Evolutionary conservation across 2,329 filamentous ascomycete species (phyloP), one percentile per base, ranked within the genome.

Genomic region (Cadophora luteo-olivacea): DNA sequence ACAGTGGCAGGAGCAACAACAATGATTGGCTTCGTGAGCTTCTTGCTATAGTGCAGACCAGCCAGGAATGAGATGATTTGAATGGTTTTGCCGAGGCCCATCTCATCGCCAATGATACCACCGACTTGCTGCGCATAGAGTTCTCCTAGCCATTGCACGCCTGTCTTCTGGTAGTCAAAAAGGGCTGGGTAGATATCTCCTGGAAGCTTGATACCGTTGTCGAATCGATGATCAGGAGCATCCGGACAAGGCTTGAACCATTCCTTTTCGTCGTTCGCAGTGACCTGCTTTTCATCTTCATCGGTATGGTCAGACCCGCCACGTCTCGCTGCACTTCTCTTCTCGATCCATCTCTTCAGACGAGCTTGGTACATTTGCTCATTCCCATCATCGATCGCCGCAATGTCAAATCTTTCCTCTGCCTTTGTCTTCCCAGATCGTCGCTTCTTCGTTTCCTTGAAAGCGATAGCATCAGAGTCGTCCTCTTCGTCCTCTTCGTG

Each of bases 31-130:
- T 93, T 93, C 25, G 86, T 87, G 25, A 98, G 86, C 75, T 90
- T 92, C 73, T 91, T 92, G 80, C 94, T 98, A 80, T 97, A 94
- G 78, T 99, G 96, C 9, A 99, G 82, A 2, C 93, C 93, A 2
- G 96, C 94, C 61, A 99, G 84, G 75, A 78, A 78, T 19, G 77
- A 78, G 62, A 92, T 92, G 57, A 89, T 85, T 76, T 92, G 90
- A 32, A 92, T 91, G 1, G 96, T 99, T 81, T 99, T 99, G 4
- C 96, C 96, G n/a, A 99, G 82, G 0, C 97, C 96, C 96, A 99
- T 99, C 80, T 99, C 96, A 77, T 99, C 96, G 6, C 95, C 96
- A 49, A 99, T 87, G 65, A 99, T 98, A 2, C 96, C 96, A 29
- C 96, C 96, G 5, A 97, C 94, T 69, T 91, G 88, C 78, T 97